phyloP scores from a whole-genome alignment of 257 asterid species.

The Datura wrightii region DNA sequence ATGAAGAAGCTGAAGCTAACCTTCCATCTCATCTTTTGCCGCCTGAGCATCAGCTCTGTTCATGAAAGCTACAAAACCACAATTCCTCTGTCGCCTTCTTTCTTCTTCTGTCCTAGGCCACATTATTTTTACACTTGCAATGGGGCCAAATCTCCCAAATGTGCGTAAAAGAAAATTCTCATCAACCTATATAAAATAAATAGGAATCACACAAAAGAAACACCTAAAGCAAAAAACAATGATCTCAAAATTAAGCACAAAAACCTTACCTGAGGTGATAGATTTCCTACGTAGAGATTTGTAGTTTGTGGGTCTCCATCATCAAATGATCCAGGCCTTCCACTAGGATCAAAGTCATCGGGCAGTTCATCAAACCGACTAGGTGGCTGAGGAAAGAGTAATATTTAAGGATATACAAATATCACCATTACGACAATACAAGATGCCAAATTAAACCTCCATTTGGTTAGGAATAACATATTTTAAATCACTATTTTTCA shows the following conservation, averaged over 20 bases:
- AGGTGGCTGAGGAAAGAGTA: slow-evolving; percentile 60
- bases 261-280: slow-evolving; percentile 79
- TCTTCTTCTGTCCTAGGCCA: slow-evolving; percentile 99
- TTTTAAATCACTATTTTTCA: background rate
- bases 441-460: slow-evolving; percentile 12
- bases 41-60: slow-evolving; percentile 93
- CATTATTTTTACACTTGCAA: slow-evolving; percentile 97
- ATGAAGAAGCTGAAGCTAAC: slow-evolving; percentile 41
- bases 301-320: slow-evolving; percentile 98
- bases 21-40: slow-evolving; percentile 98
- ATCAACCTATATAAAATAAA: slow-evolving; percentile 62
- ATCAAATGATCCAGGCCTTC: slow-evolving; percentile 89
- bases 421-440: background rate
- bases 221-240: background rate
- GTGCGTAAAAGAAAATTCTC: slow-evolving; percentile 93
- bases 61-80: slow-evolving; percentile 98
- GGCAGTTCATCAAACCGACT: slow-evolving; percentile 95
- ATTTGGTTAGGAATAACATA: slow-evolving; percentile 1
- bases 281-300: slow-evolving; percentile 89
- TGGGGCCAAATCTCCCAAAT: slow-evolving; percentile 97
- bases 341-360: slow-evolving; percentile 87
- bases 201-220: slow-evolving; percentile 12
- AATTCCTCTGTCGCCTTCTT: slow-evolving; percentile 79
- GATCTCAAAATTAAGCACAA: background rate
- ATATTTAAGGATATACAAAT: slow-evolving; percentile 28